Evolutionary conservation across 2,329 filamentous ascomycete genomes (phyloP).

Genomic region (Davidsoniella virescens): DNA sequence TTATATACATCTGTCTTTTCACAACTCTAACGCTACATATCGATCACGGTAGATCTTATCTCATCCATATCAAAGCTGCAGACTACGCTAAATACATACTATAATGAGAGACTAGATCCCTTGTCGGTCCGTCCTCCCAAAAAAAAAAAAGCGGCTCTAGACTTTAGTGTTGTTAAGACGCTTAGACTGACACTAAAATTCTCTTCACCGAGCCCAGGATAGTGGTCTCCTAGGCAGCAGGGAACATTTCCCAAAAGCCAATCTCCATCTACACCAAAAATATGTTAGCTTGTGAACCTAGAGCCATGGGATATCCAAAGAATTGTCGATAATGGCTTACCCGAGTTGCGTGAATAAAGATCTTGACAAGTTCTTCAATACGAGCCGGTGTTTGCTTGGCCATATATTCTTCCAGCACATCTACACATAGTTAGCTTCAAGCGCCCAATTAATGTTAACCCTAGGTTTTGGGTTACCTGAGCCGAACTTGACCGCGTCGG

Average conservation of each 20-base stretch:
- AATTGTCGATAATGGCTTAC: slow-evolving; percentile 27
- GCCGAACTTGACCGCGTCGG: slow-evolving; percentile 51
- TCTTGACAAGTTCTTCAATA: slow-evolving; percentile 66
- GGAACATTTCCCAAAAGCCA: slow-evolving; percentile 40
- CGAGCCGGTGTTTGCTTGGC: slow-evolving; percentile 54
- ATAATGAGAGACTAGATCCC: too few relatives aligned
- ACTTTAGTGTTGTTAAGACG: too few relatives aligned
- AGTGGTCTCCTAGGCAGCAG: slow-evolving; percentile 17
- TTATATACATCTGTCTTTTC: too few relatives aligned
- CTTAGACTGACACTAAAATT: background rate
- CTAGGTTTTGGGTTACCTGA: too few relatives aligned
- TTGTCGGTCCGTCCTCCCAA: too few relatives aligned
- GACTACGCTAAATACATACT: too few relatives aligned
- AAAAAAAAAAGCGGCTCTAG: too few relatives aligned
- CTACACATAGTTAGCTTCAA: slow-evolving; percentile 30
- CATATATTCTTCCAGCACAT: slow-evolving; percentile 60
- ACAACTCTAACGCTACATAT: too few relatives aligned
- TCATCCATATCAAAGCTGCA: too few relatives aligned
- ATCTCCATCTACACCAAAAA: slow-evolving; percentile 30
- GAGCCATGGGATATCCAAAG: background rate
- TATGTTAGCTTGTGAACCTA: background rate
- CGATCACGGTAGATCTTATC: too few relatives aligned
- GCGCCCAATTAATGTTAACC: too few relatives aligned
- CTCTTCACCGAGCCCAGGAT: background rate
- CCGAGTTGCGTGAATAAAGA: slow-evolving; percentile 79